A percentile compares a stretch with the other conserved stretches of the same genome.
These are phyloP conservation scores for Leishmania tropica DNA, from an alignment of 208 protist species.

Conservation along the genomic window DNA sequence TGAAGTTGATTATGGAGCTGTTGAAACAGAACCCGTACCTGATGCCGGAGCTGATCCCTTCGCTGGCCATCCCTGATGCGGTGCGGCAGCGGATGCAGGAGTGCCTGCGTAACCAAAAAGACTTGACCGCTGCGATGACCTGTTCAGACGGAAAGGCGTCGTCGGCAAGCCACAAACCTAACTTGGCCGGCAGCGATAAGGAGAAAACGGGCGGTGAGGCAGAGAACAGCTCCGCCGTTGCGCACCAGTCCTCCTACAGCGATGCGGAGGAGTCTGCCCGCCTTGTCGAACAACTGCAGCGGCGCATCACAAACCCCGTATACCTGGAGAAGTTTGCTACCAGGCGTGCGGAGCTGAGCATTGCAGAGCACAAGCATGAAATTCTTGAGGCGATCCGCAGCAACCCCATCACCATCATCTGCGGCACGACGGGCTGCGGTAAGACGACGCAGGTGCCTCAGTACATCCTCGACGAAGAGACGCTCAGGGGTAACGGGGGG, in stretches of 20 bases:
- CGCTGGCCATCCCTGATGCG: conserved; percentile 9
- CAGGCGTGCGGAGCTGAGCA: conserved; percentile 69
- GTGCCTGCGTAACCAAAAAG: conserved; percentile 21
- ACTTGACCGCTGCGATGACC: neutral
- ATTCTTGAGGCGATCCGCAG: conserved; percentile 75
- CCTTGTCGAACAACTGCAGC: conserved; percentile 45
- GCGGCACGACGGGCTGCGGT: conserved; percentile 96
- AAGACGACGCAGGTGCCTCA: conserved; percentile 98
- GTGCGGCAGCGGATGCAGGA: conserved; percentile 24
- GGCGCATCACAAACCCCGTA: conserved; percentile 53
- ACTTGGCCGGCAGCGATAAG: neutral
- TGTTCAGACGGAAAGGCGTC: neutral
- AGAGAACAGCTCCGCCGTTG: neutral
- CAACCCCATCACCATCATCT: conserved; percentile 92
- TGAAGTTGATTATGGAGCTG: conserved; percentile 7
- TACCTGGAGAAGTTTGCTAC: conserved; percentile 75
- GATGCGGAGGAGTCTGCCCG: conserved; percentile 47
- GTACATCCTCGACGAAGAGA: conserved; percentile 92
- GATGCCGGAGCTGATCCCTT: conserved; percentile 16
- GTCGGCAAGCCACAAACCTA: neutral
- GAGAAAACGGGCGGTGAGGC: neutral
- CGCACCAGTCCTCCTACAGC: neutral
- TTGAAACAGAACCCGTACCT: conserved; percentile 6
- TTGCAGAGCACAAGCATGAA: conserved; percentile 57
- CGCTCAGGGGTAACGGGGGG: conserved; percentile 57